Percentiles rank a stretch among this genome's conserved stretches.
Evolutionary conservation across 371 early-diverging fungal species (phyloP).

Genomic region (Blastocladiella emersonii): DNA sequence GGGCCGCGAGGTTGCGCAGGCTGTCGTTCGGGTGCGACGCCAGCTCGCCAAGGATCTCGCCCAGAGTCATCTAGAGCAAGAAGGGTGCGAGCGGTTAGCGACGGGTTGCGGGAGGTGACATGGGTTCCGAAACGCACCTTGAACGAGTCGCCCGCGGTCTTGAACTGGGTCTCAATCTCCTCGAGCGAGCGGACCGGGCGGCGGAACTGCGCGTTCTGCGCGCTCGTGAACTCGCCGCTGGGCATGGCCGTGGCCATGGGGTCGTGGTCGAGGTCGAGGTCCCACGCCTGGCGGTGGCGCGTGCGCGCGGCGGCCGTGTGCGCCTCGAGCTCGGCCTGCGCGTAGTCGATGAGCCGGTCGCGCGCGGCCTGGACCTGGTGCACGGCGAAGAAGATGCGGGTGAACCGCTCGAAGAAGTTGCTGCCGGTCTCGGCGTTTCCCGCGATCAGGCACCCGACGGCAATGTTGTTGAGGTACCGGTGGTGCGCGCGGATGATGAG

Average conservation of each 20-base stretch:
- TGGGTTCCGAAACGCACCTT: not conserved
- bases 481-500: slow-evolving; percentile 52
- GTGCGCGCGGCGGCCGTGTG: not conserved
- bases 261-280: too few relatives aligned
- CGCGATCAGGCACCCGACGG: slow-evolving; percentile 35
- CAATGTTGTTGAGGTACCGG: slow-evolving; percentile 43
- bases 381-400: not conserved
- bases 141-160: not conserved
- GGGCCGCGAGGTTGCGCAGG: slow-evolving; percentile 45
- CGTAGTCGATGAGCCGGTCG: not conserved
- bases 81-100: too few relatives aligned
- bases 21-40: slow-evolving; percentile 52
- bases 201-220: not conserved
- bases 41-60: slow-evolving; percentile 35
- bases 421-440: not conserved
- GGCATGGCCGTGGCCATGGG: too few relatives aligned
- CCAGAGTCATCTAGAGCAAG: slow-evolving; percentile 25
- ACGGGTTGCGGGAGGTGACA: too few relatives aligned
- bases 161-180: not conserved
- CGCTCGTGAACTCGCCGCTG: not conserved
- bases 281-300: not conserved
- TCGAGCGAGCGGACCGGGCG: not conserved
- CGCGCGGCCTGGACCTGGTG: not conserved
- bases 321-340: not conserved
- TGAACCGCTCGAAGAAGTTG: not conserved